Conservation (phyloP, 106 monocot species). For the Platanthera zijinensis region DNA sequence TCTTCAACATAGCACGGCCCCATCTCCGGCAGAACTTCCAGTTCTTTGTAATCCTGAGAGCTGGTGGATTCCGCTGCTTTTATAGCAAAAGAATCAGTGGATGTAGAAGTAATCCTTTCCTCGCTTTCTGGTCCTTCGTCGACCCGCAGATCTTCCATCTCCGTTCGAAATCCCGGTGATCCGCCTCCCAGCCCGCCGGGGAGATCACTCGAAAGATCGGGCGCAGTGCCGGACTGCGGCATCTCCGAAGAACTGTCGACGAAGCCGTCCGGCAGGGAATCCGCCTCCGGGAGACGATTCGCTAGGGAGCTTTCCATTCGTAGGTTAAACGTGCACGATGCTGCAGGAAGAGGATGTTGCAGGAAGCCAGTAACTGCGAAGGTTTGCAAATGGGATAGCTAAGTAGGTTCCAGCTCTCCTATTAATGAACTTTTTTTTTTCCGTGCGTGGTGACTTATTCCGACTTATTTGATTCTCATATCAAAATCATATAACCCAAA, state of each 20-base stretch:
- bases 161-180: neutral
- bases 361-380: neutral
- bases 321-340: neutral
- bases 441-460: no score
- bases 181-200: neutral
- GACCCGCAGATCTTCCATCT: neutral
- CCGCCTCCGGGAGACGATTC: conserved; percentile 58
- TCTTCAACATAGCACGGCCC: neutral
- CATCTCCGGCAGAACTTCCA: neutral
- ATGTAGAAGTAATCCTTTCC: neutral
- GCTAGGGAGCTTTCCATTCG: conserved; percentile 45
- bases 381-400: no score
- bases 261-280: conserved; percentile 87
- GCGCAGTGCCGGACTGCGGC: conserved; percentile 1
- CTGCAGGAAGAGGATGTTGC: neutral
- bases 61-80: neutral
- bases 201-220: neutral
- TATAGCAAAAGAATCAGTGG: neutral
- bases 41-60: conserved; percentile 2
- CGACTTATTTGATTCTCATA: no score
- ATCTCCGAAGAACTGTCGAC: conserved; percentile 60
- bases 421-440: no score
- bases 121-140: neutral
- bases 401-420: no score
- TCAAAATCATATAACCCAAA: no score